These are phyloP conservation scores for Polyporus tsugae DNA, from an alignment of 1,284 basidiomycete species.

Conservation along the genomic window DNA sequence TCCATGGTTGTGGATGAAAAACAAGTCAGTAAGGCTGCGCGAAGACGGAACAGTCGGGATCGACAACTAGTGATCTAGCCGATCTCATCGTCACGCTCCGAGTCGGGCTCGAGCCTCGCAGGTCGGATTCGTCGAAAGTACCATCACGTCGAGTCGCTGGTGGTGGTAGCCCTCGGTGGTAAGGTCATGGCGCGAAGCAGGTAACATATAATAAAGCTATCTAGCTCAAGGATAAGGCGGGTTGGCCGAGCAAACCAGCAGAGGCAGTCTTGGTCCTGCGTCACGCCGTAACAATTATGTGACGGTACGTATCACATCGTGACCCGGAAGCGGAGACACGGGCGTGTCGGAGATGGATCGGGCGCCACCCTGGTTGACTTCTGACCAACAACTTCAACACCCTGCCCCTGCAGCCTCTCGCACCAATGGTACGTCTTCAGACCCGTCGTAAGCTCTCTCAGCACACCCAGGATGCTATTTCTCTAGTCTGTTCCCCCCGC, in stretches of 20 bases:
- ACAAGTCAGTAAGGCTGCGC: not conserved
- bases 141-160: not conserved
- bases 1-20: constrained; percentile 55
- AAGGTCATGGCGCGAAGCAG: not conserved
- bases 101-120: not conserved
- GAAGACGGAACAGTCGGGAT: not conserved
- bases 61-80: constrained; percentile 10
- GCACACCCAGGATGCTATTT: not conserved
- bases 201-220: not conserved
- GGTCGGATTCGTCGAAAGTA: not conserved
- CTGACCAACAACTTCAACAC: constrained; percentile 35
- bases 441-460: not conserved
- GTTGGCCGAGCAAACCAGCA: not conserved
- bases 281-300: not conserved
- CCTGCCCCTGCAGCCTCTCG: not conserved
- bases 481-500: constrained; percentile 54
- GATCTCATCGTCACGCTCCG: constrained; percentile 13
- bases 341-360: constrained; percentile 37
- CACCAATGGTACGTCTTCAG: not conserved
- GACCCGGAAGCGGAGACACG: constrained; percentile 6
- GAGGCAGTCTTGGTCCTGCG: not conserved
- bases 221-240: not conserved
- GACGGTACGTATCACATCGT: not conserved
- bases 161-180: not conserved
- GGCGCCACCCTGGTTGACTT: constrained; percentile 38